A percentile compares a stretch with the other conserved stretches of the same genome.
Evolutionary conservation across 2,329 filamentous ascomycete species (phyloP).

Genomic region (Gremmenia infestans): DNA sequence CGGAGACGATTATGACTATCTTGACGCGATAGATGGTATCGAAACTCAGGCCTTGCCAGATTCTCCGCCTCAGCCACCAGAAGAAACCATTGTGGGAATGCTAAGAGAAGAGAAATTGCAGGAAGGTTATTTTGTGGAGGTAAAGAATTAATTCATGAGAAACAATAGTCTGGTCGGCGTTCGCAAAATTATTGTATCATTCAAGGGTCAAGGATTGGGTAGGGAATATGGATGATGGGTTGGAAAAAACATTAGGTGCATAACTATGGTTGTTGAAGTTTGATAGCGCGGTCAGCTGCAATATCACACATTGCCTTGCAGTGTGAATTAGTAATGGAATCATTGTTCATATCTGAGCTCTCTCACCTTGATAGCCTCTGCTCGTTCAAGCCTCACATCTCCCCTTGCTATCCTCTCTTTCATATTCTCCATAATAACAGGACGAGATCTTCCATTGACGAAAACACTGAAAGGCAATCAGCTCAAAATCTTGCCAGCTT

Average conservation of each 20-base stretch:
- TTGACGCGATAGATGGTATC: conserved; percentile 32
- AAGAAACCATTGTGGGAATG: conserved; percentile 28
- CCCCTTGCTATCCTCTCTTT: conserved; percentile 62
- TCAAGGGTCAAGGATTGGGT: conserved; percentile 1
- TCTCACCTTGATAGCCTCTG: conserved; percentile 66
- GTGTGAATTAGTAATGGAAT: conserved; percentile 16
- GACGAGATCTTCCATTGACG: conserved; percentile 73
- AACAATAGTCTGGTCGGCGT: conserved; percentile 4
- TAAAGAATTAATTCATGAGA: conserved; percentile 26
- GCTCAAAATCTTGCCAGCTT: not conserved
- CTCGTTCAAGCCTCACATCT: conserved; percentile 62
- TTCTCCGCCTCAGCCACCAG: conserved; percentile 20
- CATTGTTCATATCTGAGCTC: not conserved
- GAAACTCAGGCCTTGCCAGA: conserved; percentile 25
- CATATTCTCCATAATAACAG: conserved; percentile 80
- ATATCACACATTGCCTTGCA: conserved; percentile 79
- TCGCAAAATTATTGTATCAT: conserved; percentile 11
- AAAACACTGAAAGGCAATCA: conserved; percentile 56
- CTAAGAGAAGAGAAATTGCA: conserved; percentile 25
- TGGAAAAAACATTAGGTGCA: conserved; percentile 7
- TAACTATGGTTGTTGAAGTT: conserved; percentile 14
- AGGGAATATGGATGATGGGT: conserved; percentile 9
- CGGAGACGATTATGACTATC: conserved; percentile 29
- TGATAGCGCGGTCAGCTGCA: conserved; percentile 66
- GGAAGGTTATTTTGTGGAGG: conserved; percentile 24